Evolutionary conservation across 1,284 basidiomycete genomes (phyloP), one percentile per base, ranked within the genome.

Genomic region (Moesziomyces sp.): DNA sequence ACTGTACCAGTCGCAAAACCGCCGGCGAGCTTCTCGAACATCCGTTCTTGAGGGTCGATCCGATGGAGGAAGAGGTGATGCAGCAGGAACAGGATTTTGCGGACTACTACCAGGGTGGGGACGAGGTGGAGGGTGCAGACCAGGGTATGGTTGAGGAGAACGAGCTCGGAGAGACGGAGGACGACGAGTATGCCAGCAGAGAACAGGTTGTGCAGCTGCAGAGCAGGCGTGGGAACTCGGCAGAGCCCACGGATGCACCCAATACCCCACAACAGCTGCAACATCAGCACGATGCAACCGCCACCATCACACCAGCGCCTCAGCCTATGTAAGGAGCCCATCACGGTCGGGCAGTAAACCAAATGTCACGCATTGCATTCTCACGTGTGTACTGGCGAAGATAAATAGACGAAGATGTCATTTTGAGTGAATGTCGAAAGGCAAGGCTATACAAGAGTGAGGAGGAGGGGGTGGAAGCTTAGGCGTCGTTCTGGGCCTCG

Each of bases 1-100:
- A 83, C 52, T 77, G 80, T 30, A 83, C 82, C 23, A 58, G 74
- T 9, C 64, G 82, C 14, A 79, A 74, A 64, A 76, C 72, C 24
- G 82, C 82, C 3, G 49, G 53, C n/a, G 64, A 74, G 49, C 52
- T 79, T 46, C 64, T 83, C 45, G 52, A 68, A 11, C 81, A 81
- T 53, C 77, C 78, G 1, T 83, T 83, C 49, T 58, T 83, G 30
- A 45, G 59, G 23, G 46, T 70, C 24, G 58, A 56, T 44, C 47
- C 49, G 40, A 47, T 64, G 26, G 62, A 74, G 49, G 52, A 59
- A 5, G 50, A 71, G 9, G 58, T 54, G 18, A 6, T 54, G 16
- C 33, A 57, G n/a, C 52, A 64, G 26, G 21, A 57, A 16, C 55
- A 61, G 38, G 55, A 70, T 46, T 59, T 70, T 44, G 61, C 61